Evolutionary conservation across 257 asterid genomes (phyloP).

Genomic region (Fraxinus excelsior): DNA sequence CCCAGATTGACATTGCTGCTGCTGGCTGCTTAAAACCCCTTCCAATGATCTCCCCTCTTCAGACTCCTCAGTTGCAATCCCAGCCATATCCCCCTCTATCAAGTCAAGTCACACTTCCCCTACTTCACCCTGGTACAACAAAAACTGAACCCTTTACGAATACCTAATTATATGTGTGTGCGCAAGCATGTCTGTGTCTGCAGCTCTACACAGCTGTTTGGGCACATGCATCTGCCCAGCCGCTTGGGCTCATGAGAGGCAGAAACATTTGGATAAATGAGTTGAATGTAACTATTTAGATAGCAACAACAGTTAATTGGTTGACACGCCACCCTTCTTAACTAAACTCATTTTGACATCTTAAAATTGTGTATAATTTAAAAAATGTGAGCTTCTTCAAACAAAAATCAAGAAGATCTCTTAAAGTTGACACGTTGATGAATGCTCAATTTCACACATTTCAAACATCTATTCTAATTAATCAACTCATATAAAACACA

Average conservation of each 20-base stretch:
- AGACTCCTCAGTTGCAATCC: conserved; percentile 45
- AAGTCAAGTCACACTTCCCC: conserved; percentile 46
- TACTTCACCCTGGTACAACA: conserved; percentile 39
- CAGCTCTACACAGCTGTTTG: too few species aligned
- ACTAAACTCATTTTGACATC: neutral
- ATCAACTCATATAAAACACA: conserved; percentile 13
- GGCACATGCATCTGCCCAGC: neutral
- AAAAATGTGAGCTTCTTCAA: neutral
- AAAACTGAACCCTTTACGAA: neutral
- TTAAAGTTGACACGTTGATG: conserved; percentile 8
- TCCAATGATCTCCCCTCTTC: conserved; percentile 47
- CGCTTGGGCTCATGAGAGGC: neutral
- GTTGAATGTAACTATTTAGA: neutral
- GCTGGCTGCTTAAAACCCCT: conserved; percentile 42
- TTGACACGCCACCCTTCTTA: neutral
- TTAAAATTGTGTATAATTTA: neutral
- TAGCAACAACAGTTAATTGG: neutral
- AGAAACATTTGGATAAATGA: neutral
- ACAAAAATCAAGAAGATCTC: conserved; percentile 12
- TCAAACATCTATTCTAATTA: neutral
- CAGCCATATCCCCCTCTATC: conserved; percentile 55
- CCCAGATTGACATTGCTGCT: conserved; percentile 49
- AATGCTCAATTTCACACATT: conserved; percentile 7
- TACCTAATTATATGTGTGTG: neutral
- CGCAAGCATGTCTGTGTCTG: neutral